Base-by-base conservation (phyloP, 2,329 filamentous ascomycete species). In the Colletotrichum zoysiae region DNA sequence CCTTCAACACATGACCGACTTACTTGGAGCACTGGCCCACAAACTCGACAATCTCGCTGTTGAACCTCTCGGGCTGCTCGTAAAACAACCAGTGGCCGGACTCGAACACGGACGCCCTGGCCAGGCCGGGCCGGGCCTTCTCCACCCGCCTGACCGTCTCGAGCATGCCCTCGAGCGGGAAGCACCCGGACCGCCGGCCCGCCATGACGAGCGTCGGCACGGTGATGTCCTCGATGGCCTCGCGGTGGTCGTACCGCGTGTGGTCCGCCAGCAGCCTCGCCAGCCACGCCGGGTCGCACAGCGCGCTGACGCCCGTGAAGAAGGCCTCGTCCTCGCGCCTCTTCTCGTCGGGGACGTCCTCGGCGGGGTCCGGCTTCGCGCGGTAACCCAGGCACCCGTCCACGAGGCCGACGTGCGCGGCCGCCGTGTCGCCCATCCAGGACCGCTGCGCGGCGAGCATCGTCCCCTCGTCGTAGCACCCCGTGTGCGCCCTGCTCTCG, bases 1-100 rank as follows among this genome's bases (percentile, higher is more conserved):
- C 26, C 26, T 26, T 26, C n/a, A 26, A 8, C 23, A 26, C 14
- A 48, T 16, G 26, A 1, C 4, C 23, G 4, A 8, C 53, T 71
- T 55, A 71, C 5, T 42, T 56, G 7, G 69, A 50, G 23, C 65
- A 64, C 16, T 59, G 12, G 3, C 53, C 65, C 38, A 69, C 65
- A n/a, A 71, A 71, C 3, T 71, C 59, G 5, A 33, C 33, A 35
- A 83, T 72, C 71, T 81, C 79, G 53, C 44, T 63, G 64, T 82
- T 82, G 63, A 83, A 84, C 71, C 76, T 73, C 38, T 80, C 80
- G 0, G 81, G 78, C 70, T 83, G 78, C 76, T 84, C 82, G 38
- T 80, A 84, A 57, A 83, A 84, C 68, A 83, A 51, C 82, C 82
- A 84, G 63, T 84, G 82, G 0, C 82, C 82, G 3, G 79, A 76